Conservation (phyloP, 2,329 filamentous ascomycete genomes). For the Ophiostoma populinum region DNA sequence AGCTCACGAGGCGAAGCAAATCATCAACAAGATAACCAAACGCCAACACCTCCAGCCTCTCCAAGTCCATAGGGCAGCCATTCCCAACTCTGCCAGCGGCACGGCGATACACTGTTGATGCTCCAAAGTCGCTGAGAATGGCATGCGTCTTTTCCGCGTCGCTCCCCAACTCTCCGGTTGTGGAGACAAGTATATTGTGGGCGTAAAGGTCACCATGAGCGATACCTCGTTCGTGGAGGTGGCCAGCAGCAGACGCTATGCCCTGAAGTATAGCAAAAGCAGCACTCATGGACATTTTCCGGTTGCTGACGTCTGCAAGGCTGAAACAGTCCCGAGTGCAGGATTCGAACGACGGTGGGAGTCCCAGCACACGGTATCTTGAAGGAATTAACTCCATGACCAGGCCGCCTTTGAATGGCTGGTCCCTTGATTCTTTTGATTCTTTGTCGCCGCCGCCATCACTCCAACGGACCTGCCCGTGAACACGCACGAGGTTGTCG, state of each 20-base stretch:
- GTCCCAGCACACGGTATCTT: slow-evolving; percentile 24
- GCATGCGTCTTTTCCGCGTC: slow-evolving; percentile 18
- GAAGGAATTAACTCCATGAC: slow-evolving; percentile 30
- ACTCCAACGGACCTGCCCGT: slow-evolving; percentile 21
- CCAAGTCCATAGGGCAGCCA: slow-evolving; percentile 13
- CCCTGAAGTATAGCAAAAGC: slow-evolving; percentile 21
- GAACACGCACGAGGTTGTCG: slow-evolving; percentile 26
- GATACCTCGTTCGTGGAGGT: slow-evolving; percentile 26
- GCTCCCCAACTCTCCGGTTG: background rate
- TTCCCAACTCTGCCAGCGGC: slow-evolving; percentile 8
- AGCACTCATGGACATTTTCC: slow-evolving; percentile 15
- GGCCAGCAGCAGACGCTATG: slow-evolving; percentile 24
- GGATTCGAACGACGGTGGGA: slow-evolving; percentile 25
- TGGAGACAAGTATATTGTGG: slow-evolving; percentile 25
- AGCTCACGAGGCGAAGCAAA: too few species aligned
- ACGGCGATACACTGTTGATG: slow-evolving; percentile 25
- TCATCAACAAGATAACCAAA: slow-evolving; percentile 30
- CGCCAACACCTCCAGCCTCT: slow-evolving; percentile 28
- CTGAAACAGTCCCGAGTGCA: slow-evolving; percentile 28
- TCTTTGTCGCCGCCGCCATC: background rate
- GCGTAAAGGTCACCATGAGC: slow-evolving; percentile 30
- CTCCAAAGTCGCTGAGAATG: slow-evolving; percentile 29
- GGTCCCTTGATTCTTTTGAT: background rate
- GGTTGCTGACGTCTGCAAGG: slow-evolving; percentile 10
- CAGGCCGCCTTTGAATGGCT: slow-evolving; percentile 20